Base-by-base conservation (phyloP, 306 rosid genomes). In the Dalbergia cochinchinensis region DNA sequence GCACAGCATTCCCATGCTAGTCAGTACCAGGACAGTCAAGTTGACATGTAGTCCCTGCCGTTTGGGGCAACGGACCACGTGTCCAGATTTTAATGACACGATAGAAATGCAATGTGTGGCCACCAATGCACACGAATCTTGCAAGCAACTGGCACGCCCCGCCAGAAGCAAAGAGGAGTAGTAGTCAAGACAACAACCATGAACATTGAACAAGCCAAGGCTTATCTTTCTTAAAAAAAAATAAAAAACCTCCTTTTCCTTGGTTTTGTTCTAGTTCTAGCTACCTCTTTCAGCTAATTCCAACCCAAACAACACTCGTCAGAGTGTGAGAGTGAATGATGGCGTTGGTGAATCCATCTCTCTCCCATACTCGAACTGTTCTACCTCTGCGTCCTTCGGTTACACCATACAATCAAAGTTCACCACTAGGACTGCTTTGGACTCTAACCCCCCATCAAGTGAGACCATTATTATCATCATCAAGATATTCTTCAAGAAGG, bases 341-440 rank as follows among this genome's bases (percentile, higher is more conserved):
- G 96, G 91, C 94, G 12, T 47, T 82, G 73, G 50, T 77, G 19
- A 86, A 66, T 35, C 84, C 90, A 11, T 67, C 72, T 69, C 70
- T 86, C 34, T 75, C 62, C 2, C 80, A 78, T 35, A 64, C 74
- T n/a, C 57, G 77, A 67, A 65, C 75, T 15, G 55, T 37, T n/a
- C 55, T 82, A 1, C 60, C 76, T 67, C 7, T 58, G 55, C 83
- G 67, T 37, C 78, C 76, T 47, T 64, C 80, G 6, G 4, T 71
- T 71, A 50, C 79, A 8, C 66, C 65, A 12, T 78, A 71, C 73
- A 74, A 80, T 22, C 84, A 69, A 70, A 42, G 3, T 34, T 54
- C 55, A 18, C 44, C 50, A n/a, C 57, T 16, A 1, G 1, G 13
- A 9, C 65, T 64, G 0, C 86, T 61, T 19, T 58, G 53, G 6